A percentile compares a stretch with the other conserved stretches of the same genome.
Evolutionary conservation across 129 eudicot genomes (phyloP).

Genomic region (Glebionis coronaria): DNA sequence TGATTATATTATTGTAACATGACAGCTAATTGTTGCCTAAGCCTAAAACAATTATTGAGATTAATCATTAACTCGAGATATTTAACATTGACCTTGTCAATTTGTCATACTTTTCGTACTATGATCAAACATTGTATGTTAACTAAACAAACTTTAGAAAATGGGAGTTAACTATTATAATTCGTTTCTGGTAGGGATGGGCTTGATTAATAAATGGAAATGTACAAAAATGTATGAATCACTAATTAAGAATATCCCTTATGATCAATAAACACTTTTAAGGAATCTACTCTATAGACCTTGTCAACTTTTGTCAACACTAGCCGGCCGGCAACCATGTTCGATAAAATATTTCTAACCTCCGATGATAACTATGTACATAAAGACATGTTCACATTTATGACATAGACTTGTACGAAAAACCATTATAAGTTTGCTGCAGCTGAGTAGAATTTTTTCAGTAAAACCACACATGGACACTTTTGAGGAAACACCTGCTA

Average conservation of each 20-base stretch:
- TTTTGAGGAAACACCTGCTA: constrained; percentile 7
- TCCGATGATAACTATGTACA: constrained; percentile 33
- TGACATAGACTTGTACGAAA: neutral
- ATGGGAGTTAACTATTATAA: neutral
- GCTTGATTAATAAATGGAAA: neutral
- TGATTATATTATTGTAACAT: neutral
- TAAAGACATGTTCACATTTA: constrained; percentile 5
- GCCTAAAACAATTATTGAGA: neutral
- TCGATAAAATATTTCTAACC: constrained; percentile 7
- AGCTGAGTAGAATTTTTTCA: neutral
- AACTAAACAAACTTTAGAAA: neutral
- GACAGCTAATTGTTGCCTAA: neutral
- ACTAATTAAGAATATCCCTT: constrained; percentile 17
- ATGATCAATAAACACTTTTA: constrained; percentile 9
- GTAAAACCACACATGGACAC: constrained; percentile 28
- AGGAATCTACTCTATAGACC: constrained; percentile 13
- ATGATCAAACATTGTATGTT: neutral
- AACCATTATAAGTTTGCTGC: constrained; percentile 18
- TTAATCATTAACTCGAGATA: neutral
- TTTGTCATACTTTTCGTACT: neutral
- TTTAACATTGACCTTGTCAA: no score
- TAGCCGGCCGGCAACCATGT: constrained; percentile 20
- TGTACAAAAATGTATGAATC: neutral
- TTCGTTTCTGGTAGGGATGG: neutral
- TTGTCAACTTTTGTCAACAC: constrained; percentile 13